Conservation (phyloP, 768 basidiomycete genomes). For the Chalciporus pseudorubinellus region DNA sequence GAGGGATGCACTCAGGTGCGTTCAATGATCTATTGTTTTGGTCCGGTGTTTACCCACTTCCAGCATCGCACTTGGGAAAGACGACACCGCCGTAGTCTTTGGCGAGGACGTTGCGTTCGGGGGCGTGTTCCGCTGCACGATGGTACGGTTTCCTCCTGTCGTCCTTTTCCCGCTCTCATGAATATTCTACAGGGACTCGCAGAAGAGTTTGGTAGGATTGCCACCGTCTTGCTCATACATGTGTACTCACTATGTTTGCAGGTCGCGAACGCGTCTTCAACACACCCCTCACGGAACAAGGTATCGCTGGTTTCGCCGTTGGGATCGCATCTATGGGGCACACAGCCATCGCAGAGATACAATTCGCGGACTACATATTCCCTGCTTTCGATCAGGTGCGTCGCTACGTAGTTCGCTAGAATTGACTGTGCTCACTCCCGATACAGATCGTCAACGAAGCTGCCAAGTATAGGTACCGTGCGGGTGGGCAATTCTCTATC, state of each 20-base stretch:
- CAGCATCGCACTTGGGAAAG: slow-evolving; percentile 80
- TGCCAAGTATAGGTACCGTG: slow-evolving; percentile 88
- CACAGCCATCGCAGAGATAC: slow-evolving; percentile 92
- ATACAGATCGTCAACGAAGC: slow-evolving; percentile 88
- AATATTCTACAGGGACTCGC: slow-evolving; percentile 63
- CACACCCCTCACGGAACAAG: slow-evolving; percentile 89
- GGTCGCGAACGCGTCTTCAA: slow-evolving; percentile 93
- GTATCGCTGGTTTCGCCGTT: slow-evolving; percentile 93
- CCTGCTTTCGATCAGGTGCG: slow-evolving; percentile 91
- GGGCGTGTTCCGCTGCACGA: slow-evolving; percentile 91
- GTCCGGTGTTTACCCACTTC: slow-evolving; percentile 7
- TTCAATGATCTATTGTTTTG: neutral
- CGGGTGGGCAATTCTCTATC: slow-evolving; percentile 80
- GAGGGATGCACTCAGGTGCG: slow-evolving; percentile 82
- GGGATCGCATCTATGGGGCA: slow-evolving; percentile 92
- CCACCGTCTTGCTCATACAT: neutral
- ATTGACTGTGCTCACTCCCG: neutral
- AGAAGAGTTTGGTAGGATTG: slow-evolving; percentile 79
- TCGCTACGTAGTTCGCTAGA: neutral
- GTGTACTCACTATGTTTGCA: slow-evolving; percentile 27
- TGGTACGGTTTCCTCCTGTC: slow-evolving; percentile 48
- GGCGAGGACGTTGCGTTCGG: slow-evolving; percentile 93
- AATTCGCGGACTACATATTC: slow-evolving; percentile 88
- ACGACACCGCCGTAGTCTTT: slow-evolving; percentile 86
- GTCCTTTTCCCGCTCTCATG: slow-evolving; percentile 1